Evolutionary conservation across 2,329 filamentous ascomycete species (phyloP).

Genomic region (Trichoderma aggressivum): DNA sequence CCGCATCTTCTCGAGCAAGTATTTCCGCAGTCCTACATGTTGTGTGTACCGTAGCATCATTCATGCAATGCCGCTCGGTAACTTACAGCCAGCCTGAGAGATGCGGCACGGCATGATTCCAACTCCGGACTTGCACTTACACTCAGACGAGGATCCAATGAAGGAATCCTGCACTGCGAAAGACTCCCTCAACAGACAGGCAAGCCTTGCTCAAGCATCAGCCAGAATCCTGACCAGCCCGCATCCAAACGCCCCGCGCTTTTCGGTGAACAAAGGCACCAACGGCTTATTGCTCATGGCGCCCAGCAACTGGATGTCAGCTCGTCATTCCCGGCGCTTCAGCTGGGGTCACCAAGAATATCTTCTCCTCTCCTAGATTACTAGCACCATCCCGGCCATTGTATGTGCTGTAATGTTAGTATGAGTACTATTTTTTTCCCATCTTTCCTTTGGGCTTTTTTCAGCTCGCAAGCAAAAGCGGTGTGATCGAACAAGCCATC

Average conservation of each 20-base stretch:
- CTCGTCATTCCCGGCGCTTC: constrained; percentile 1
- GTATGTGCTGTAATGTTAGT: too few relatives aligned
- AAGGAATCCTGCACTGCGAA: background rate
- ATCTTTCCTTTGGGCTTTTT: background rate
- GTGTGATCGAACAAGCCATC: constrained; percentile 6
- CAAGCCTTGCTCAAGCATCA: background rate
- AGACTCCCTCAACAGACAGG: background rate
- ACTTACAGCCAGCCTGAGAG: background rate
- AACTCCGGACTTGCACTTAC: background rate
- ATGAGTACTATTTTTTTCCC: background rate
- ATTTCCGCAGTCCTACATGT: background rate
- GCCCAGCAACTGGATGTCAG: background rate
- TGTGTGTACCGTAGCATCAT: background rate
- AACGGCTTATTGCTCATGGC: background rate
- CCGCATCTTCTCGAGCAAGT: background rate
- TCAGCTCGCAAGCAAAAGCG: constrained; percentile 10
- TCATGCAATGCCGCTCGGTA: constrained; percentile 1
- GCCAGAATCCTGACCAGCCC: background rate
- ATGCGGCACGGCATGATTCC: constrained; percentile 7
- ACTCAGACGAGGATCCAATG: background rate
- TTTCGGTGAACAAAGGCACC: background rate
- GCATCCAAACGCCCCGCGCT: background rate
- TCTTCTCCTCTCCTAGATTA: background rate
- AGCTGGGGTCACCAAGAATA: background rate
- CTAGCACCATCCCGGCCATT: background rate